Conservation (phyloP, 805 yeast genomes). For the Clavispora santaluciae region DNA sequence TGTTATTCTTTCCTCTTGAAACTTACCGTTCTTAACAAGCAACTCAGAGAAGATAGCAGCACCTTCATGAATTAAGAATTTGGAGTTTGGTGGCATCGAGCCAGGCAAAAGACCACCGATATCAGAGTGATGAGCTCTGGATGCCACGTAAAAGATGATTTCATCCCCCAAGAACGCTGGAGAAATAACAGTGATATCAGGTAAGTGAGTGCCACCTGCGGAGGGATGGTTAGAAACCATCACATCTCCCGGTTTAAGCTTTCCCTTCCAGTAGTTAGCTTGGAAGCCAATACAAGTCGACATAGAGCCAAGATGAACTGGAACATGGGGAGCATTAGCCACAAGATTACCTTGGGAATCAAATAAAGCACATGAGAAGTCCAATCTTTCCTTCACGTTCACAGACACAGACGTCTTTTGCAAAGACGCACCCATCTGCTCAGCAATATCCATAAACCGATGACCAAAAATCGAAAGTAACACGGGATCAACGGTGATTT, state of each 20-base stretch:
- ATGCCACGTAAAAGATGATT: constrained; percentile 80
- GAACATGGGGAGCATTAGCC: constrained; percentile 44
- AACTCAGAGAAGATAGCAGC: constrained; percentile 79
- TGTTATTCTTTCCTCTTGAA: constrained; percentile 68
- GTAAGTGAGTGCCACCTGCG: constrained; percentile 42
- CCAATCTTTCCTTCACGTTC: constrained; percentile 41
- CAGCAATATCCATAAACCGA: constrained; percentile 21
- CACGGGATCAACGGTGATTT: constrained; percentile 19
- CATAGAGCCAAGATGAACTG: constrained; percentile 46
- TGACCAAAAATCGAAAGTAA: constrained; percentile 18
- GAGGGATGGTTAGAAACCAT: constrained; percentile 39
- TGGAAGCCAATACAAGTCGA: constrained; percentile 44
- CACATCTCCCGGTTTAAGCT: constrained; percentile 38
- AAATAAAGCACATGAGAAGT: constrained; percentile 43
- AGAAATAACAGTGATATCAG: constrained; percentile 78
- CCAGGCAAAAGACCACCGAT: constrained; percentile 93
- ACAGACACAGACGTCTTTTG: constrained; percentile 44
- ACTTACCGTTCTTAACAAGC: constrained; percentile 62
- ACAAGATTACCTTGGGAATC: constrained; percentile 40
- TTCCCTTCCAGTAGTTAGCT: constrained; percentile 35
- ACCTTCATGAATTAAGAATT: constrained; percentile 82
- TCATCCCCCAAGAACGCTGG: constrained; percentile 61
- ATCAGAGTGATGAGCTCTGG: constrained; percentile 95
- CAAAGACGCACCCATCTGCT: constrained; percentile 42
- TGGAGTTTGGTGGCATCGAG: constrained; percentile 91